phyloP scores from a whole-genome alignment of 768 basidiomycete genomes.

The Pleurotus tuber-regium region DNA sequence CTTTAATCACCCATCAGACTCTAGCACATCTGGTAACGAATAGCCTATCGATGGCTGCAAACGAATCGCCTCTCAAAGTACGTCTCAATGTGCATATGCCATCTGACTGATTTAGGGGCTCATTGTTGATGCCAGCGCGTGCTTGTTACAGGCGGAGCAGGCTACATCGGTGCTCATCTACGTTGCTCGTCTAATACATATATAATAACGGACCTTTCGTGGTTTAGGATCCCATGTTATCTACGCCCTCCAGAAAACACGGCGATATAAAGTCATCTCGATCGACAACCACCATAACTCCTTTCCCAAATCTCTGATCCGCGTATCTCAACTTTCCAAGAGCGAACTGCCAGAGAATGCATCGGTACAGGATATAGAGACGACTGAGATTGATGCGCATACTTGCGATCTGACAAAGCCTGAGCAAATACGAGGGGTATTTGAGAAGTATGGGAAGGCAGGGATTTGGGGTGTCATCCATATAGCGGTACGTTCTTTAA shows the following conservation, averaged over 20 bases:
- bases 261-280: constrained; percentile 88
- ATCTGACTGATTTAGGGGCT: not conserved
- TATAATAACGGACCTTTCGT: constrained; percentile 4
- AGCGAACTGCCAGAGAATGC: constrained; percentile 66
- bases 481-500: constrained; percentile 68
- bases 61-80: constrained; percentile 41
- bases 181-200: not conserved
- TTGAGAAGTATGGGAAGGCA: constrained; percentile 81
- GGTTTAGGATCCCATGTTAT: constrained; percentile 88
- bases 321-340: constrained; percentile 78
- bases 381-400: constrained; percentile 68
- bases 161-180: constrained; percentile 71
- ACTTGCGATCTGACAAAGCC: constrained; percentile 73
- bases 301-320: constrained; percentile 65
- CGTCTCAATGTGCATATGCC: constrained; percentile 23
- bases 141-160: constrained; percentile 78
- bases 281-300: constrained; percentile 97
- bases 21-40: not conserved
- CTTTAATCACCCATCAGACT: constrained; percentile 11
- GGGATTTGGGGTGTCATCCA: constrained; percentile 97
- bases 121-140: constrained; percentile 43
- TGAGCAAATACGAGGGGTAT: constrained; percentile 72
- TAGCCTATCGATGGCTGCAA: constrained; percentile 17
- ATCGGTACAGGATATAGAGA: constrained; percentile 65
- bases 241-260: constrained; percentile 79